Percentiles rank a stretch among this genome's conserved stretches.
These are phyloP conservation scores for Colletotrichum echinochloae DNA, from an alignment of 2,329 filamentous ascomycete species.

Conservation along the genomic window DNA sequence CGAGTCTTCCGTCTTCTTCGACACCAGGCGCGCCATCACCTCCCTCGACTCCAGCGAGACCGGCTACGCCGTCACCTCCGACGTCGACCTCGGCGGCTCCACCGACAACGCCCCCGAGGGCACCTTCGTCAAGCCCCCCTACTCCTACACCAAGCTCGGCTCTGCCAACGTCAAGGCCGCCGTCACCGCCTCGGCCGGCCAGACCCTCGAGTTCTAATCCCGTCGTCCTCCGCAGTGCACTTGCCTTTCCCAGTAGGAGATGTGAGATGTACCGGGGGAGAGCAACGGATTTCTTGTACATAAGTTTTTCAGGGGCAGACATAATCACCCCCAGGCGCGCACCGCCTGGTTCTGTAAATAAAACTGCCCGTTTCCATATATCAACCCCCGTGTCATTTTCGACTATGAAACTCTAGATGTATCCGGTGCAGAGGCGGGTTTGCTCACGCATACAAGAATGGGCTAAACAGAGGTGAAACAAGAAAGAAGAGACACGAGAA, in stretches of 20 bases:
- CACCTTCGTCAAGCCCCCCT: slow-evolving; percentile 64
- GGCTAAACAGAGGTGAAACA: no score
- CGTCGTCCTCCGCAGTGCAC: not conserved
- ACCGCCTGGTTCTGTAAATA: slow-evolving; percentile 10
- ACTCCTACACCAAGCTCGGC: slow-evolving; percentile 61
- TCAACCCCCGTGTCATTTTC: not conserved
- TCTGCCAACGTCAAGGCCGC: slow-evolving; percentile 58
- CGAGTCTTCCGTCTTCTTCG: slow-evolving; percentile 65
- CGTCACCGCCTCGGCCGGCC: slow-evolving; percentile 54
- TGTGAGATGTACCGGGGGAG: slow-evolving; percentile 1
- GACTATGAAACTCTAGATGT: not conserved
- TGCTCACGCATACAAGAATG: no score
- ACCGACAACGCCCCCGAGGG: slow-evolving; percentile 62
- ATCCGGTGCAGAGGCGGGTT: no score
- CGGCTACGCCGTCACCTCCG: slow-evolving; percentile 56
- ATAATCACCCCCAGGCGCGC: not conserved
- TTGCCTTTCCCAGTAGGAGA: not conserved
- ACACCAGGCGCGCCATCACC: slow-evolving; percentile 52
- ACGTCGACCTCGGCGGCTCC: slow-evolving; percentile 58
- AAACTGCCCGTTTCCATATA: slow-evolving; percentile 26
- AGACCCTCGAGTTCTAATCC: slow-evolving; percentile 52
- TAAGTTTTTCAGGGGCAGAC: slow-evolving; percentile 32
- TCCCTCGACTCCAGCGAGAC: slow-evolving; percentile 55
- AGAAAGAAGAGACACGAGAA: no score
- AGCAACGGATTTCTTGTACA: slow-evolving; percentile 36